Evolutionary conservation across 305 asterid genomes (phyloP).

Genomic region (Fraxinus sp.): DNA sequence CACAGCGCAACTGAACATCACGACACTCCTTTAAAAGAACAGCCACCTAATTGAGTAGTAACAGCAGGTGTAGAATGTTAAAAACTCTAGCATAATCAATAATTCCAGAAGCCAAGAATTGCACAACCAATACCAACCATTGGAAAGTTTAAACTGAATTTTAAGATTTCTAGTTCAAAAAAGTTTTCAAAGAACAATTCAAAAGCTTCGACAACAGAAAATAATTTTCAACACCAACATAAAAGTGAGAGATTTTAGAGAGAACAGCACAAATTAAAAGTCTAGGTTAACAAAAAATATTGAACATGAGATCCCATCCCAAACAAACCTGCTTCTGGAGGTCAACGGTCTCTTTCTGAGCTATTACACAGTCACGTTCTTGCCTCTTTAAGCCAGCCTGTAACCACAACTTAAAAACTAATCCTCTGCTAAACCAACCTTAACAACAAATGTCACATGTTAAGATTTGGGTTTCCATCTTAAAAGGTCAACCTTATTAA

Average conservation of each 20-base stretch:
- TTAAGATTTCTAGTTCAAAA: neutral
- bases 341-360: constrained; percentile 72
- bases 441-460: constrained; percentile 14
- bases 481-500: too few relatives aligned
- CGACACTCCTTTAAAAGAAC: constrained; percentile 89
- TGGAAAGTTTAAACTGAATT: neutral
- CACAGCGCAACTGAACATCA: constrained; percentile 91
- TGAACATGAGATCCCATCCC: constrained; percentile 4
- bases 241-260: neutral
- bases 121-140: constrained; percentile 7
- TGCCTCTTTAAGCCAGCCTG: constrained; percentile 77
- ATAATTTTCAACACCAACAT: neutral
- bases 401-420: constrained; percentile 9
- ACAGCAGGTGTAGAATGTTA: neutral
- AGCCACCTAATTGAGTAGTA: constrained; percentile 54
- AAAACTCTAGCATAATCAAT: neutral
- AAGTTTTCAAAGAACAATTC: neutral
- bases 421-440: constrained; percentile 3
- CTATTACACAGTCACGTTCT: constrained; percentile 68
- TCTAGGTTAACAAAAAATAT: neutral
- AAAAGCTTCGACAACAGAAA: constrained; percentile 1
- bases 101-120: neutral
- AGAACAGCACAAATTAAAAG: neutral
- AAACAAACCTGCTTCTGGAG: constrained; percentile 80
- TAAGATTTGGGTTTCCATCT: too few relatives aligned